A percentile compares a stretch with the other conserved stretches of the same genome.
These are phyloP conservation scores for Sporothrix brasiliensis DNA, from an alignment of 2,329 filamentous ascomycete species.

Conservation along the genomic window DNA sequence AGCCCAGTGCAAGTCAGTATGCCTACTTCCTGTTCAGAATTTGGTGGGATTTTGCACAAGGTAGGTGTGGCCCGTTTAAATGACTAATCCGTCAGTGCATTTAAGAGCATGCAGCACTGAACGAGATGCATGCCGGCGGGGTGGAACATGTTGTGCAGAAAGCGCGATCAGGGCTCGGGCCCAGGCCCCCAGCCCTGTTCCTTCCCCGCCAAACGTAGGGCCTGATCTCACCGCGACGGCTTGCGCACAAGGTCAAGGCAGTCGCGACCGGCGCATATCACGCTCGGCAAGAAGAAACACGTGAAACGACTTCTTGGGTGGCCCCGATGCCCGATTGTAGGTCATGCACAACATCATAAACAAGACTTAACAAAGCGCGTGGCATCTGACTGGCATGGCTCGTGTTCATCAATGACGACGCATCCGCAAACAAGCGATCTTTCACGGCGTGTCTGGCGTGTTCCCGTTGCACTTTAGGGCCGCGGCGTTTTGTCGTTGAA, in stretches of 20 bases:
- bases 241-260: slow-evolving; percentile 6
- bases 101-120: slow-evolving; percentile 18
- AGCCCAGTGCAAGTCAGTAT: background rate
- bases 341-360: slow-evolving; percentile 20
- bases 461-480: slow-evolving; percentile 7
- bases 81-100: background rate
- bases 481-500: background rate
- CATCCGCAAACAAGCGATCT: slow-evolving; percentile 5
- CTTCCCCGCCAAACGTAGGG: slow-evolving; percentile 25
- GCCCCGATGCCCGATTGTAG: background rate
- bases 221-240: slow-evolving; percentile 16
- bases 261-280: background rate
- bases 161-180: slow-evolving; percentile 23
- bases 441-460: background rate
- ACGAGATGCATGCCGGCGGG: slow-evolving; percentile 12
- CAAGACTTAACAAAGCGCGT: background rate
- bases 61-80: background rate
- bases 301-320: slow-evolving; percentile 18
- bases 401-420: slow-evolving; percentile 8
- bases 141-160: background rate
- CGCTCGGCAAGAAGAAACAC: background rate
- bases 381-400: background rate
- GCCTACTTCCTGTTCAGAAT: background rate
- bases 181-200: slow-evolving; percentile 12
- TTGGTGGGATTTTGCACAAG: background rate